Evolutionary conservation across 495 filamentous ascomycete species (phyloP).

Genomic region (Neurospora tetrasperma): DNA sequence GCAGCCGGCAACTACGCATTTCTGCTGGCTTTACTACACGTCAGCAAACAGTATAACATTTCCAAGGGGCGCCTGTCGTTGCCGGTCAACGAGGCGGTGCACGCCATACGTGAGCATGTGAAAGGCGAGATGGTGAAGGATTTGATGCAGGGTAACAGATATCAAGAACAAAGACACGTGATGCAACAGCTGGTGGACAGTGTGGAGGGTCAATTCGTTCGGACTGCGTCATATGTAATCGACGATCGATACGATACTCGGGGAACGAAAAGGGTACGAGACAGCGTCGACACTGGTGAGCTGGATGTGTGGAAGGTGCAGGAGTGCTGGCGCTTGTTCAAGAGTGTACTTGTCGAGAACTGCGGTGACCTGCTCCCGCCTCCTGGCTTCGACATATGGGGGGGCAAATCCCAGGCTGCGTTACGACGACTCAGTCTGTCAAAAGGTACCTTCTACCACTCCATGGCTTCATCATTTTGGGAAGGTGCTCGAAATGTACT

Average conservation of each 20-base stretch:
- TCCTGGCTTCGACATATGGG: background rate
- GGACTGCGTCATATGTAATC: rapidly evolving
- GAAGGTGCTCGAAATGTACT: background rate
- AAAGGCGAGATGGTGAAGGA: background rate
- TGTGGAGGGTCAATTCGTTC: background rate
- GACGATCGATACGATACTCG: background rate
- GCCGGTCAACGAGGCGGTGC: background rate
- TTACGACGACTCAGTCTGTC: background rate
- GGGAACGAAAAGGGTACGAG: background rate
- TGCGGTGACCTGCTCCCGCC: background rate
- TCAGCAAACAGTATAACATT: background rate
- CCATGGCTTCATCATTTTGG: background rate
- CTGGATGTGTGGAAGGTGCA: background rate
- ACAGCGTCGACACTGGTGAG: background rate
- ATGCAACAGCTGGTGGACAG: background rate
- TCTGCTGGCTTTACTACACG: background rate
- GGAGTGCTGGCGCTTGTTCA: background rate
- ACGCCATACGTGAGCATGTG: background rate
- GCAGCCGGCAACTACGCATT: background rate
- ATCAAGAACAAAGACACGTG: background rate
- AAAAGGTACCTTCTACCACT: no score
- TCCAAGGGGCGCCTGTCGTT: background rate
- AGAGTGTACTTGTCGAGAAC: background rate
- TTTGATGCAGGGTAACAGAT: background rate
- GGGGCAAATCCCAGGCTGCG: background rate